Conservation (phyloP, 2,329 filamentous ascomycete genomes). For the Acrodontium crateriforme region DNA sequence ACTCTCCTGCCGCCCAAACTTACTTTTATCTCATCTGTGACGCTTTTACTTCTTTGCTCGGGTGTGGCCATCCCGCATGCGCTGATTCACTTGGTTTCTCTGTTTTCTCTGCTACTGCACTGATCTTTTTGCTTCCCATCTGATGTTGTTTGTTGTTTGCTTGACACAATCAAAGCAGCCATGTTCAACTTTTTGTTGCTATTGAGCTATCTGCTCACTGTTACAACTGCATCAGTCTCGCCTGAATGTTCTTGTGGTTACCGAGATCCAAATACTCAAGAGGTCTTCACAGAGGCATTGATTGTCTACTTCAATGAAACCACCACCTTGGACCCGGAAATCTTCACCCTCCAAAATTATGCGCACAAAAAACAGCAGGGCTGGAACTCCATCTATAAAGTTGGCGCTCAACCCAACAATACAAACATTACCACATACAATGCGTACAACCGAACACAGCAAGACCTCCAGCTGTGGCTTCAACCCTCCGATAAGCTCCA, state of each 20-base stretch:
- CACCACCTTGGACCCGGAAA: slow-evolving; percentile 11
- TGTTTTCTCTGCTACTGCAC: no score
- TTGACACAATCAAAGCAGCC: no score
- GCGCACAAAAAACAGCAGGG: slow-evolving; percentile 29
- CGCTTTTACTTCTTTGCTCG: no score
- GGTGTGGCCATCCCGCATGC: no score
- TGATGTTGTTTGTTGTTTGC: no score
- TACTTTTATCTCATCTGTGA: no score
- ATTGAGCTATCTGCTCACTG: slow-evolving; percentile 1
- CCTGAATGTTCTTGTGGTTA: slow-evolving; percentile 30
- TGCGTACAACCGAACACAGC: slow-evolving; percentile 1
- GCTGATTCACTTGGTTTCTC: no score
- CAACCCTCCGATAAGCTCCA: slow-evolving; percentile 14
- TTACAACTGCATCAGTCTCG: neutral
- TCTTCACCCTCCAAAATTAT: slow-evolving; percentile 25
- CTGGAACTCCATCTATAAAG: slow-evolving; percentile 31
- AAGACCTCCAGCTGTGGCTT: slow-evolving; percentile 4
- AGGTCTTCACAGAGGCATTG: slow-evolving; percentile 31
- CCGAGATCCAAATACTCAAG: slow-evolving; percentile 22
- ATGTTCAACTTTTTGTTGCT: no score
- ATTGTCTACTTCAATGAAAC: slow-evolving; percentile 37
- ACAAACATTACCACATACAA: slow-evolving; percentile 12
- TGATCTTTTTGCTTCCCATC: no score
- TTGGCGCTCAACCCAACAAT: slow-evolving; percentile 26
- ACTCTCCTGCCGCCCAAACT: no score